Base-by-base conservation (phyloP, 345 rosid species). In the Acer campestre region DNA sequence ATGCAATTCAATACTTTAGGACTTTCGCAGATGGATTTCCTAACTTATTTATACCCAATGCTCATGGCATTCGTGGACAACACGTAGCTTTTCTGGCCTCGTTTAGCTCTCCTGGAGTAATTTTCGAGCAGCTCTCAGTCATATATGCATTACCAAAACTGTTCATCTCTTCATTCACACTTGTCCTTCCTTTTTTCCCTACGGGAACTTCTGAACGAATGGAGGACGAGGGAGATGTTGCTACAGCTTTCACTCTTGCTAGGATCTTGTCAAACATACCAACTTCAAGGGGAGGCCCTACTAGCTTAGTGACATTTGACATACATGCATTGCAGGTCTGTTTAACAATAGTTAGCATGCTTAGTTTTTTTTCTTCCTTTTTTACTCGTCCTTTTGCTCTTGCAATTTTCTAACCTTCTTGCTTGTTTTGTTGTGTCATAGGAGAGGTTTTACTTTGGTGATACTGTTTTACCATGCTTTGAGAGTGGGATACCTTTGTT, bases 371-470 rank as follows among this genome's bases (percentile, higher is more conserved):
- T 74, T 68, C 55, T 16, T 7, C 13, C 1, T 46, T 38, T 73
- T 27, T 65, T 11, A 25, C 27, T 2, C 1, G 2, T 70, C 11
- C 2, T 22, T 71, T 71, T 12, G 31, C 65, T 58, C 40, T 11
- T 0, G 10, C 46, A 22, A 46, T 80, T 75, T 77, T 10, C 72
- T 61, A 53, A 58, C 58, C 49, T 4, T 70, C 56, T 72, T 70
- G 53, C 64, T 4, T 76, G 9, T 55, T 77, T 29, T 63, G 72
- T 75, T 75, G 51, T 58, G 61, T 78, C 75, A 61, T 75, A 93
- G 98, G 99, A 96, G 89, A 91, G 99, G 77, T 96, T 94, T 87
- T 96, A 96, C 88, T 93, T 96, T 67, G 97, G 98, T 68, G 99
- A 96, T 81, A 91, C 84, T 67, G 91, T 93, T 74, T 88, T 96